Evolutionary conservation across 2,329 filamentous ascomycete species (phyloP).

Genomic region (Diplodia seriata): DNA sequence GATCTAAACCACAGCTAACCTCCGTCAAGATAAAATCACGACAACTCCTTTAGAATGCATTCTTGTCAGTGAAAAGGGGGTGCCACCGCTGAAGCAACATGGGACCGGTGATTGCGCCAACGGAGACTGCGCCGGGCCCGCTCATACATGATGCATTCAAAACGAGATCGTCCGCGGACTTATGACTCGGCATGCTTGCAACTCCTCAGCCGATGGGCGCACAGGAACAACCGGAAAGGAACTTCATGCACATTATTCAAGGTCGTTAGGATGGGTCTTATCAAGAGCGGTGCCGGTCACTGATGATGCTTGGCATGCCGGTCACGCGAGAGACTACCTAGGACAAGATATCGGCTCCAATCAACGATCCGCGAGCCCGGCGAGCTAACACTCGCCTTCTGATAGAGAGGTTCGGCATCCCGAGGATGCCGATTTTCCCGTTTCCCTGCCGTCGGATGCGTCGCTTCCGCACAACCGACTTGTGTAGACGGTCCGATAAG

Average conservation of each 20-base stretch:
- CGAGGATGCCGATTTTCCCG: not conserved
- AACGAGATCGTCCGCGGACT: not conserved
- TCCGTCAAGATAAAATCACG: not conserved
- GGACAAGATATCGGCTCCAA: not conserved
- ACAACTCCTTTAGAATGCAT: not conserved
- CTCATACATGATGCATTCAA: not conserved
- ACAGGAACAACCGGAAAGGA: not conserved
- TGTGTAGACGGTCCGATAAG: not conserved
- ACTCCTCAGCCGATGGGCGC: not conserved
- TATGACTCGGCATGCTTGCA: not conserved
- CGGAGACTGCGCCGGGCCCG: not conserved
- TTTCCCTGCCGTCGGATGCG: not conserved
- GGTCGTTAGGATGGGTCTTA: not conserved
- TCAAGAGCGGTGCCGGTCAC: not conserved
- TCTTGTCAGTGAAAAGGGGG: not conserved
- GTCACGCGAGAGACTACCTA: not conserved
- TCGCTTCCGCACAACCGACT: not conserved
- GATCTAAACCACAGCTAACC: conserved; percentile 3
- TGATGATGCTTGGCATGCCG: not conserved
- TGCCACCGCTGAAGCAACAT: not conserved
- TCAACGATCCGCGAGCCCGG: not conserved
- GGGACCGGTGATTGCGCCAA: not conserved
- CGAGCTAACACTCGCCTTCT: not conserved
- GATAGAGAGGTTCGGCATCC: not conserved
- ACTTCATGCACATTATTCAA: not conserved